A percentile compares a stretch with the other conserved stretches of the same genome.
Conservation (phyloP, 345 rosid species). For the Pelargonium nanum region DNA sequence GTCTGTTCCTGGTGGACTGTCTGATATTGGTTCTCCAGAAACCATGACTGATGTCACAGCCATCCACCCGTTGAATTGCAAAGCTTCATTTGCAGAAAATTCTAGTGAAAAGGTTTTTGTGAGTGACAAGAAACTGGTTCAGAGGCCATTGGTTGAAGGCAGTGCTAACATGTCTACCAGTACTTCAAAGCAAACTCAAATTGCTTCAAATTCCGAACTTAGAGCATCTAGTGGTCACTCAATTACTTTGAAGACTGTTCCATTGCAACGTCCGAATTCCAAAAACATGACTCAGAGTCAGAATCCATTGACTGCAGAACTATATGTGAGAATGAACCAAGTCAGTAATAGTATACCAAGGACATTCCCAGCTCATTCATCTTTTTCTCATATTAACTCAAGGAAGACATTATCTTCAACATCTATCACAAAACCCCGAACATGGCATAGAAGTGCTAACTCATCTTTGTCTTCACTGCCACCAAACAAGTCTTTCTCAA, state of each 20-base stretch:
- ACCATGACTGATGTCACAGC: conserved; percentile 15
- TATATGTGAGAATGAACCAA: conserved; percentile 32
- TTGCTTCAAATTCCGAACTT: conserved; percentile 16
- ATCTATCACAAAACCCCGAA: conserved; percentile 39
- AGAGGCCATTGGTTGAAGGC: conserved; percentile 21
- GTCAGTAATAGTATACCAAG: conserved; percentile 28
- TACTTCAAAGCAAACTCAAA: conserved; percentile 20
- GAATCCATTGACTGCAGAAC: conserved; percentile 23
- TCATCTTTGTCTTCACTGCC: conserved; percentile 22
- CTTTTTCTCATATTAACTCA: conserved; percentile 33
- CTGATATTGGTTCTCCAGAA: conserved; percentile 32
- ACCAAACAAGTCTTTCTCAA: conserved; percentile 31
- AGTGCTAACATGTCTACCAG: conserved; percentile 20
- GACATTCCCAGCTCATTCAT: conserved; percentile 25
- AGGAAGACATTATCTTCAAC: conserved; percentile 36
- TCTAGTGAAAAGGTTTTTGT: conserved; percentile 22
- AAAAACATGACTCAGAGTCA: conserved; percentile 16
- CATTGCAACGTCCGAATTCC: conserved; percentile 21
- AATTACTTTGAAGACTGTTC: conserved; percentile 18
- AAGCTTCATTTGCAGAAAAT: conserved; percentile 18
- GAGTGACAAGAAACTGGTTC: conserved; percentile 20
- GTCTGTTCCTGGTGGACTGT: conserved; percentile 23
- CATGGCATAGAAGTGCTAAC: conserved; percentile 60
- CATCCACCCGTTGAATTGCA: conserved; percentile 13
- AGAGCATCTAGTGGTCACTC: conserved; percentile 17